phyloP scores from a whole-genome alignment of 305 asterid genomes.

The Plantago coronopus region DNA sequence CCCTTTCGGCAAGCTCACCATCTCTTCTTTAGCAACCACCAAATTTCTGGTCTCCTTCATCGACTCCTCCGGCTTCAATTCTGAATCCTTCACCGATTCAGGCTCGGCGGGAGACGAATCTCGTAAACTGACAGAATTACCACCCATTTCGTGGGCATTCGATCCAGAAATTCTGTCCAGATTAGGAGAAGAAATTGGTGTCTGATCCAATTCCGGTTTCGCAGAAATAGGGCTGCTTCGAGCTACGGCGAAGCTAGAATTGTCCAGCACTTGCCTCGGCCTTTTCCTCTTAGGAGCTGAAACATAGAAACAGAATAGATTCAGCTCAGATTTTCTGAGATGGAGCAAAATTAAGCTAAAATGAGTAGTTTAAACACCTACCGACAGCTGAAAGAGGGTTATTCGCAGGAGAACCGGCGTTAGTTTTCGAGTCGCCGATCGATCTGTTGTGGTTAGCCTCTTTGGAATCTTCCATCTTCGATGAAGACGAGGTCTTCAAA shows the following conservation, averaged over 20 bases:
- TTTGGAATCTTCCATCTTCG: slow-evolving; percentile 65
- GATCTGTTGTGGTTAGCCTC: slow-evolving; percentile 52
- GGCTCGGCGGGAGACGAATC: slow-evolving; percentile 19
- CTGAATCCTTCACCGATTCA: slow-evolving; percentile 30
- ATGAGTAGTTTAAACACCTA: slow-evolving; percentile 28
- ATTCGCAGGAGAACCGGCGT: slow-evolving; percentile 30
- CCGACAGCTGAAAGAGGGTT: slow-evolving; percentile 67
- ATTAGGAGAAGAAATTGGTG: slow-evolving; percentile 42
- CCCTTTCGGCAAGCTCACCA: slow-evolving; percentile 37
- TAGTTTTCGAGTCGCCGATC: slow-evolving; percentile 45
- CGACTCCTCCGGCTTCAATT: slow-evolving; percentile 40
- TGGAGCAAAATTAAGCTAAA: not conserved
- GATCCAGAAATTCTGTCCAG: slow-evolving; percentile 50
- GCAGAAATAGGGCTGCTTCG: slow-evolving; percentile 47
- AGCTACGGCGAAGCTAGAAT: slow-evolving; percentile 30
- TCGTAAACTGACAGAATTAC: slow-evolving; percentile 28
- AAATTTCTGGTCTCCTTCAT: slow-evolving; percentile 36
- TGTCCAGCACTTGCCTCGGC: slow-evolving; percentile 75
- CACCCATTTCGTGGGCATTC: slow-evolving; percentile 40
- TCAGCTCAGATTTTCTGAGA: not conserved
- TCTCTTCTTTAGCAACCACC: slow-evolving; percentile 39
- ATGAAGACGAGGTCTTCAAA: slow-evolving; percentile 70
- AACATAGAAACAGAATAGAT: not conserved
- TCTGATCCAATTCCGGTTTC: slow-evolving; percentile 55
- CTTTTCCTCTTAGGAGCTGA: slow-evolving; percentile 71